Base-by-base conservation (phyloP, 148 eudicot species). In the Silene uniflora region DNA sequence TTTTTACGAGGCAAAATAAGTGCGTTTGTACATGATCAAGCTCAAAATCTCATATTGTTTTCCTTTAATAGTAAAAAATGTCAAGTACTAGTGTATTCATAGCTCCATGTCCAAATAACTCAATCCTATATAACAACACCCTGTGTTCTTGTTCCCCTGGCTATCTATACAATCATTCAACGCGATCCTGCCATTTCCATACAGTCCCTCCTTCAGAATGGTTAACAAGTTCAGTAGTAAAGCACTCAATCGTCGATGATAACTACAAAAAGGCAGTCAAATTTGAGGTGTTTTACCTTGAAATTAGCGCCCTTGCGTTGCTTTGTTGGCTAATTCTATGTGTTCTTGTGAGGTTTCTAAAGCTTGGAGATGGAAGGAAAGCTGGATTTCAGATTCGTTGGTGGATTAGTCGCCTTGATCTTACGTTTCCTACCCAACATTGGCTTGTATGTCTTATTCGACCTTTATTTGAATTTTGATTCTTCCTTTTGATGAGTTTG, bases 351-450 rank as follows among this genome's bases (percentile, higher is more conserved):
- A 84, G 98, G 66, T 75, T 87, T 46, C 78, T 87, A 0, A 83
- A 78, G 69, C 85, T 93, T 13, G 80, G 93, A 2, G 93, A 88
- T 76, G 93, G 98, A 21, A 72, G 86, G 9, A 83, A 78, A 3
- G 47, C 76, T 19, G 87, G 91, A 91, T 93, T 91, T 74, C 83
- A 77, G 80, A 85, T 91, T 62, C 85, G 98, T 6, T 93, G 98
- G 97, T 88, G 91, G 97, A 93, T 93, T 72, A 91, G 92, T 78
- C 91, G 98, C 62, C 79, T 93, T 29, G 97, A 93, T 62, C 49
- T 93, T 67, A 78, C 83, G 61, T 93, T 89, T 76, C 81, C 98
- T 66, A 85, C 92, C 9, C 82, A 87, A 9, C 98, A 93, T 81
- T 89, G 94, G 92, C 87, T 91, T 72, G 96, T 86, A 80, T 17